Evolutionary conservation across 768 basidiomycete species (phyloP), one percentile per base, ranked within the genome.

Genomic region (Lentinula aciculospora): DNA sequence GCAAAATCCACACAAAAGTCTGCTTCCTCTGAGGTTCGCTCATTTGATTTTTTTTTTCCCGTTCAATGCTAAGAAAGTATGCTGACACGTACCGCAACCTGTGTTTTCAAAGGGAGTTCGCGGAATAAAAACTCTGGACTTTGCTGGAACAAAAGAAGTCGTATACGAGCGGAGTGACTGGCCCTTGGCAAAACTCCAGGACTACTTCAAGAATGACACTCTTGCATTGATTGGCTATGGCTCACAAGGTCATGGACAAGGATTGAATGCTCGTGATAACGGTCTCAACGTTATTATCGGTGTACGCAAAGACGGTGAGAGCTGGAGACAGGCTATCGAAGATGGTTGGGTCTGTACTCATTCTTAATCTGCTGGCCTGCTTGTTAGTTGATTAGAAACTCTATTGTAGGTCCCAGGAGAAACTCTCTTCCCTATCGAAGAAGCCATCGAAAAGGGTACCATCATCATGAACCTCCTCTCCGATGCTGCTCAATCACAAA

Each of bases 391-490:
- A 21, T 17, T 9, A 34, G 10, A 5, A 4, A 44, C 56, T 29
- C 28, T 56, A 53, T 29, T 27, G 6, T 61, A 91, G 89, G 87
- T 98, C 23, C 95, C 96, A 40, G 96, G 95, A 63, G 88, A 98
- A 82, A 98, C 91, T 59, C 86, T 99, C 65, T 99, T 99, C 82
- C 82, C 95, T 66, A 98, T 99, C 65, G 92, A 98, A 66, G 95
- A 98, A 73, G 97, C 97, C 61, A 98, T 98, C 73, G 81, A 88
- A 64, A 84, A 81, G 63, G 97, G 97, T 44, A 97, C 96, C 21
- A 95, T 98, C 81, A 91, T 99, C 84, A 99, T 99, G 97, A 98
- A 99, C 83, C 81, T 99, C 55, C 86, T 99, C 64, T 98, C 96
- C 45, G 97, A 99, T 67, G 97, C 97, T 49, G 97, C 96, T n/a